Evolutionary conservation across 805 yeast species (phyloP), one percentile per base, ranked within the genome.

Genomic region (Saturnispora sanitii): DNA sequence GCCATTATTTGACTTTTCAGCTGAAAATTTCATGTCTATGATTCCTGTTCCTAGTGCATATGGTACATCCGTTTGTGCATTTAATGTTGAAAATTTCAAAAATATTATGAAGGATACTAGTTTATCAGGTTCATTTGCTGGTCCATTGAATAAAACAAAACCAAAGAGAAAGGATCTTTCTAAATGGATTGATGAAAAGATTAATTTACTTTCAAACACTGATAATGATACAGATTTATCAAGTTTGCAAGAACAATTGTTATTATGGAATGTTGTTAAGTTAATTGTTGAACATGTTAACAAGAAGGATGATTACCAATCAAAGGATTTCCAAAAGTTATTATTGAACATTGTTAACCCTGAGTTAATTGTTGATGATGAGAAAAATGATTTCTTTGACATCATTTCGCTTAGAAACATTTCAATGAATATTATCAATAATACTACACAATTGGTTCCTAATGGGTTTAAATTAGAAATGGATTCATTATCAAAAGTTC

Each of bases 1-100:
- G 60, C 94, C 95, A 0, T 54, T 86, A 26, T 81, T 84, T 55
- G 67, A 71, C 43, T 86, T 92, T 82, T 65, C 75, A 21, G 65
- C 75, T 3, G 57, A 61, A 6, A 68, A 64, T 35, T 51, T 72
- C 16, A 68, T 71, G 3, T 64, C 65, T 28, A 64, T 70, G 42
- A 53, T 74, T 33, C 75, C 79, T 6, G 48, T 62, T 2, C 57
- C 63, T 27, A 54, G 58, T 49, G 59, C 61, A n/a, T 63, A 57
- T 44, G 62, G 60, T 12, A 56, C 51, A 37, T 52, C 57, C 9
- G 50, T 51, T 30, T 51, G 55, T 16, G 50, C 49, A 2, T 50
- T 80, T 5, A 62, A 62, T 1, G 61, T 77, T 8, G 54, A 51
- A 4, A 60, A 59, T 17, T 44, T 55, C 15, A 62, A 60, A 4